Evolutionary conservation across 805 yeast species (phyloP), one percentile per base, ranked within the genome.

Genomic region (Candida sithepensis): DNA sequence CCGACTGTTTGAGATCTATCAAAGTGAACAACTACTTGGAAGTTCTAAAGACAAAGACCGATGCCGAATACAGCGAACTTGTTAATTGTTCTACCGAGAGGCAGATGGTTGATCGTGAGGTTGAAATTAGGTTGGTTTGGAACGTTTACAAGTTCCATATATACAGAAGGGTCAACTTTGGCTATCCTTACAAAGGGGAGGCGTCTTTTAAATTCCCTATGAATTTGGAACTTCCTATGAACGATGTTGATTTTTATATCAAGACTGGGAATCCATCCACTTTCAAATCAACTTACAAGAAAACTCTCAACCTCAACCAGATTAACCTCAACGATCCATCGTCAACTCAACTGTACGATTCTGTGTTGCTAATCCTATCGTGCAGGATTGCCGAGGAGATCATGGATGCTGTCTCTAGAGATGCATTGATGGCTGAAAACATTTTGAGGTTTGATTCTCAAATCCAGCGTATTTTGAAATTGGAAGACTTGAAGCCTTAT

Each of bases 111-210:
- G 65, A 63, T 30, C 60, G 72, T 39, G 73, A 71, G 46, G 56
- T 61, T 41, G 46, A 61, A 34, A 44, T 67, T 8, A 55, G 75
- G 48, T 52, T 65, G 3, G 49, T 71, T 12, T 73, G 77, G 77
- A 63, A 65, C 4, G 60, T 66, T 6, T 73, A 70, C 69, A 67
- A 64, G 47, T 52, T 66, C 42, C 64, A 65, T 44, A 64, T 62
- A 12, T 67, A 60, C 46, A 47, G 67, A 22, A 59, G 74, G 49
- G 46, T 67, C 22, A 61, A 64, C 52, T 55, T 63, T 51, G 74
- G 73, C 1, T 58, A 57, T 42, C 74, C 75, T n/a, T 70, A 63
- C 48, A 47, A 51, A n/a, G 45, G 38, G 6, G 42, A 41, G 10
- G 13, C 36, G 26, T 49, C 5, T 45, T 48, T 70, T 39, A 51